Evolutionary conservation across 768 basidiomycete genomes (phyloP), one percentile per base, ranked within the genome.

Genomic region (Lactifluus subvellereus): DNA sequence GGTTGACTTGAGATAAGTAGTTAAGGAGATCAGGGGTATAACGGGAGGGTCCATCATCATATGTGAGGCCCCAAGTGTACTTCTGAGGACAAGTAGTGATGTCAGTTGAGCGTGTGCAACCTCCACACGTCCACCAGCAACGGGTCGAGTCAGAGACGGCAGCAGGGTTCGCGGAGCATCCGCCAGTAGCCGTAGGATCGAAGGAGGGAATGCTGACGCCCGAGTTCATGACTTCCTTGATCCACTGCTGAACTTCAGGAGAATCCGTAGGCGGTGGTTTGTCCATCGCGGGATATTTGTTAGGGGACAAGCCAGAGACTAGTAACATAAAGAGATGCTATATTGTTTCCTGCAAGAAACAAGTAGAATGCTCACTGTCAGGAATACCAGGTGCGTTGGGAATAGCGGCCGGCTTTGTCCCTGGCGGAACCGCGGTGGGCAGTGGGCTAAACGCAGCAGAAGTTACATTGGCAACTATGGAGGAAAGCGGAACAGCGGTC

Each of bases 101-200:
- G 70, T 94, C 92, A 2, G 82, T 81, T n/a, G 74, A 65, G 18
- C 82, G 78, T 3, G 80, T 83, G 75, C 89, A 91, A 42, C 86
- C 84, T 68, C 83, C 81, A 70, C 89, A 91, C 11, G 88, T 87
- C 88, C 87, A 91, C 89, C 89, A 91, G 74, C 88, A 89, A 30
- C 83, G 77, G 10, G 71, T 74, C 6, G 72, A 47, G 71, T 89
- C 38, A 4, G 78, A 78, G 9, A 82, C 85, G 1, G 79, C 82
- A 8, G 69, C 62, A 0, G 70, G 72, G 71, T 90, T 88, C 42
- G 81, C 78, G 2, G 82, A 71, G 70, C 90, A 92, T 30, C 77
- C 74, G 54, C 73, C 74, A 20, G 67, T 57, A n/a, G 61, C 66
- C n/a, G 77, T 88, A 30, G 74, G 72, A 2, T 72, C 20, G 64